Percentiles rank a stretch among this genome's conserved stretches.
Conservation (phyloP, 2,329 filamentous ascomycete genomes). For the Scedosporium boydii region DNA sequence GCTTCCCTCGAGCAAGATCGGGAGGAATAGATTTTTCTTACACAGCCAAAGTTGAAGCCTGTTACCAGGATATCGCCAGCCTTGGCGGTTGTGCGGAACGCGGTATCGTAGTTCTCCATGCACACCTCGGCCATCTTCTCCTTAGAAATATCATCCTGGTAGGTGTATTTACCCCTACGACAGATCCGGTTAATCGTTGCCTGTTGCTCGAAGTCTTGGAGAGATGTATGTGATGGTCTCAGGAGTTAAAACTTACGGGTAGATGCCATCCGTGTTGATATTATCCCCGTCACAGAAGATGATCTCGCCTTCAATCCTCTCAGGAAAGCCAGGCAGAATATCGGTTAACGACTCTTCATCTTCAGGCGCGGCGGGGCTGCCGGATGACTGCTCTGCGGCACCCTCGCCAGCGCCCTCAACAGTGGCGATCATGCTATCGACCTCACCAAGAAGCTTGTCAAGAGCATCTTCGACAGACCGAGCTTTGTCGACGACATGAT, state of each 20-base stretch:
- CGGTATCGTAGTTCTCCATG: conserved; percentile 86
- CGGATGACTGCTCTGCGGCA: conserved; percentile 6
- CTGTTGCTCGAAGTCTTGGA: no score
- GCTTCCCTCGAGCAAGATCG: no score
- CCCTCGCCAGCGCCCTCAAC: conserved; percentile 14
- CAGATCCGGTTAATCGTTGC: no score
- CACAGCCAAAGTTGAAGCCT: conserved; percentile 85
- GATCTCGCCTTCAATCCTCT: conserved; percentile 75
- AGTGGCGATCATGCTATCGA: conserved; percentile 51
- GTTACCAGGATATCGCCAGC: conserved; percentile 72
- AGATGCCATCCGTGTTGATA: conserved; percentile 87
- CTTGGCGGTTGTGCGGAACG: conserved; percentile 55
- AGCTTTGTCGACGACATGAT: conserved; percentile 53
- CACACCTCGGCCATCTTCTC: conserved; percentile 81
- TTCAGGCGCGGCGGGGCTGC: conserved; percentile 13
- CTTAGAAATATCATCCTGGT: conserved; percentile 70
- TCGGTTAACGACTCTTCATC: conserved; percentile 44
- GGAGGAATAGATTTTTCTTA: no score
- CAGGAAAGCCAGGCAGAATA: conserved; percentile 78
- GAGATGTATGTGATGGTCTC: no score
- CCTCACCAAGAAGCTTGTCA: conserved; percentile 59
- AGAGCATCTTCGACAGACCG: conserved; percentile 60
- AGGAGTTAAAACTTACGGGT: conserved; percentile 37
- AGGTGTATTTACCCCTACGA: conserved; percentile 62
- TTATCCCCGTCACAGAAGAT: conserved; percentile 75